Conservation (phyloP, 495 filamentous ascomycete species). For the Daldinia caldariorum region DNA sequence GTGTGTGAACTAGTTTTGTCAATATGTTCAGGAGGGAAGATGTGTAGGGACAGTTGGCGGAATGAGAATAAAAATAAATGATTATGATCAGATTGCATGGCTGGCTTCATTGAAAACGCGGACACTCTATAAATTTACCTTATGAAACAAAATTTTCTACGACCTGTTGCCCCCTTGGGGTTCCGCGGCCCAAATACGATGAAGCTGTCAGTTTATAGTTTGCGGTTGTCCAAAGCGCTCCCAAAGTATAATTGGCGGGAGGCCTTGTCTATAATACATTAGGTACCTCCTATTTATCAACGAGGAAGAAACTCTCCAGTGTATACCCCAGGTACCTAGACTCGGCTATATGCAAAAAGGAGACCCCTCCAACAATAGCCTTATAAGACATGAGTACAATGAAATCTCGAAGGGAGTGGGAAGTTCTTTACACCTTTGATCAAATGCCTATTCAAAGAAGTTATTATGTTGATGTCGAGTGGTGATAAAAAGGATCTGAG, state of each 20-base stretch:
- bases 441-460: not conserved
- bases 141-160: not conserved
- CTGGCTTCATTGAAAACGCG: not conserved
- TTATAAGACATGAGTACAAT: not conserved
- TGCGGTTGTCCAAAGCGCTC: constrained; percentile 1
- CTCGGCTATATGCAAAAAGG: not conserved
- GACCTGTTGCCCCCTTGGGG: not conserved
- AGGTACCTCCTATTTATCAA: not conserved
- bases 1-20: not conserved
- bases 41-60: not conserved
- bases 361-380: not conserved
- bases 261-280: not conserved
- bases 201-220: not conserved
- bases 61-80: not conserved
- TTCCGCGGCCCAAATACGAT: not conserved
- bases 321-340: not conserved
- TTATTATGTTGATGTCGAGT: not conserved
- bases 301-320: not conserved
- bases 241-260: not conserved
- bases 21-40: not conserved
- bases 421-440: not conserved
- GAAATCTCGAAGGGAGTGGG: not conserved
- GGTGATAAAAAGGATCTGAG: not conserved
- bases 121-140: not conserved
- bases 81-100: not conserved